Evolutionary conservation across 2,329 filamentous ascomycete genomes (phyloP).

Genomic region (Aspergillus aculeatus): DNA sequence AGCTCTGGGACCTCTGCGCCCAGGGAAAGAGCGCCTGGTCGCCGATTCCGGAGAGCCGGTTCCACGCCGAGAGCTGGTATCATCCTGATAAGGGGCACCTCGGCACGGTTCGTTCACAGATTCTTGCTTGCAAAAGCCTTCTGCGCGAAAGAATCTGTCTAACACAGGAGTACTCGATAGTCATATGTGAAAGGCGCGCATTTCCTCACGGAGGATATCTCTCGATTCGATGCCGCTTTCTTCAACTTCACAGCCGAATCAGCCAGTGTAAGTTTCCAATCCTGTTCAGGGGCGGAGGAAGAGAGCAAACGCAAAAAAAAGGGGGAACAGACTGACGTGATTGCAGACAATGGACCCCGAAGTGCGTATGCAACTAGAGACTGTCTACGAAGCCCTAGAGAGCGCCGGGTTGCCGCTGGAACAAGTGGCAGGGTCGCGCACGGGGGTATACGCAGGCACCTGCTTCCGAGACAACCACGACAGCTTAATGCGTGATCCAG

Average conservation of each 20-base stretch:
- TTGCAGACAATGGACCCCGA: constrained; percentile 14
- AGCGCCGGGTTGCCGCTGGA: constrained; percentile 15
- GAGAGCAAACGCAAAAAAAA: too few species aligned
- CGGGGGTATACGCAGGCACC: constrained; percentile 22
- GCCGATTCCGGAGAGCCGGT: constrained; percentile 25
- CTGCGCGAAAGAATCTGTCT: neutral
- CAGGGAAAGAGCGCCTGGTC: constrained; percentile 21
- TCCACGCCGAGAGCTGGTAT: constrained; percentile 18
- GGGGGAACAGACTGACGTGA: too few species aligned
- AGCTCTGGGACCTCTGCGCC: constrained; percentile 26
- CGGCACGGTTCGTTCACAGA: neutral
- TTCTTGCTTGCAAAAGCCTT: too few species aligned
- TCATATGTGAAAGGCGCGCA: constrained; percentile 11
- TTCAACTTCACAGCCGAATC: constrained; percentile 16
- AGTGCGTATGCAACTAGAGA: constrained; percentile 21
- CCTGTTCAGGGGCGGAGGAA: too few species aligned
- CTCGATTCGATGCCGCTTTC: constrained; percentile 16
- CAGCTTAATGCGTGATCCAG: constrained; percentile 21
- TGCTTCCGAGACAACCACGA: constrained; percentile 23
- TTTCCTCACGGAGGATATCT: constrained; percentile 16
- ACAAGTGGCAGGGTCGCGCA: constrained; percentile 20
- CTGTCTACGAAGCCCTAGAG: constrained; percentile 22
- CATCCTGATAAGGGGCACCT: constrained; percentile 11
- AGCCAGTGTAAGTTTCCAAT: neutral
- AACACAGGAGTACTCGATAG: too few species aligned